Percentiles rank a stretch among this genome's conserved stretches.
Conservation (phyloP, 2,329 filamentous ascomycete genomes). For the Aspergillus thermomutatus region DNA sequence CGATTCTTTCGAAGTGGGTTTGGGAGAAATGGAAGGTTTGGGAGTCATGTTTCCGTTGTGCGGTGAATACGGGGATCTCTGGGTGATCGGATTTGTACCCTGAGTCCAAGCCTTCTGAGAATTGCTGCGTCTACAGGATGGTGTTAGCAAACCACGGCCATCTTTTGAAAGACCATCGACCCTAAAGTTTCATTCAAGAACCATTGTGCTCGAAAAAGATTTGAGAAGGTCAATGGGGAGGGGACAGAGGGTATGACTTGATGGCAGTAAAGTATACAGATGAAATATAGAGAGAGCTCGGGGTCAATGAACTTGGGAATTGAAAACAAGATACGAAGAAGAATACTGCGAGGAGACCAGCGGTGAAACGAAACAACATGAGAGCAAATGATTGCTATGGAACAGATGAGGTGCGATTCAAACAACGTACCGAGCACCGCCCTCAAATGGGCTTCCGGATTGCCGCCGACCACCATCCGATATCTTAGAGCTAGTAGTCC, state of each 20-base stretch:
- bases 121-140: conserved; percentile 45
- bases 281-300: not conserved
- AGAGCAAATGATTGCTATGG: conserved; percentile 2
- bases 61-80: conserved; percentile 49
- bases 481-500: conserved; percentile 50
- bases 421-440: conserved; percentile 51
- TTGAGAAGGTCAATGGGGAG: not conserved
- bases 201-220: not conserved
- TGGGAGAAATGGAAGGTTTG: conserved; percentile 40
- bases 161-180: not conserved
- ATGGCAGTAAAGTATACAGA: not conserved
- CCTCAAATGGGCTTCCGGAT: conserved; percentile 53
- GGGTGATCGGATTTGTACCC: conserved; percentile 60
- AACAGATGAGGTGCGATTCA: conserved; percentile 8
- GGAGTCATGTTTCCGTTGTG: conserved; percentile 53
- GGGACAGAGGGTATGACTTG: not conserved
- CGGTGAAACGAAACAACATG: conserved; percentile 12
- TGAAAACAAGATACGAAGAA: conserved; percentile 1
- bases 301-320: not conserved
- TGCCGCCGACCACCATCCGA: conserved; percentile 55
- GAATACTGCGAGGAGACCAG: conserved; percentile 7
- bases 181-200: not conserved
- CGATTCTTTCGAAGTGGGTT: conserved; percentile 46
- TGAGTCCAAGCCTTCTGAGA: conserved; percentile 60
- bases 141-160: not conserved